Percentiles rank a stretch among this genome's conserved stretches.
phyloP scores from a whole-genome alignment of 169 alveolate species.

The Theileria parva region DNA sequence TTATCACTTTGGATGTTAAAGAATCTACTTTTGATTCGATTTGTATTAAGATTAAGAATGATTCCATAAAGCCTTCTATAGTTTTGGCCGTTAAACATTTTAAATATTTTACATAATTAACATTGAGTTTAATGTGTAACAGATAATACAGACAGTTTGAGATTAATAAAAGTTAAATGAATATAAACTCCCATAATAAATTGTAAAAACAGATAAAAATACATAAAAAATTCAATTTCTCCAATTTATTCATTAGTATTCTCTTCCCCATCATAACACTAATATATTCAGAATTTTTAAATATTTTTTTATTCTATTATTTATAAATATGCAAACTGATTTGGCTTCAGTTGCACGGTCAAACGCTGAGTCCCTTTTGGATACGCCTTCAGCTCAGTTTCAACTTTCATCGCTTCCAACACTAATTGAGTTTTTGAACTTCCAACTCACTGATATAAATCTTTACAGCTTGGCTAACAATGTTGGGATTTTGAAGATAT shows the following conservation, averaged over 20 bases:
- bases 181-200: neutral
- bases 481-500: conserved; percentile 56
- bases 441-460: conserved; percentile 43
- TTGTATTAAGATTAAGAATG: neutral
- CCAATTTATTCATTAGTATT: neutral
- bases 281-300: conserved; percentile 1
- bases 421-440: conserved; percentile 46
- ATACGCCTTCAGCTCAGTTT: conserved; percentile 50
- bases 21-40: neutral
- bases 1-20: conserved; percentile 8
- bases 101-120: conserved; percentile 6
- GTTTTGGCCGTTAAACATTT: neutral
- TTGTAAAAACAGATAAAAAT: neutral
- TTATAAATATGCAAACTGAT: conserved; percentile 17
- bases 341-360: conserved; percentile 21
- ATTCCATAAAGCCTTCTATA: neutral
- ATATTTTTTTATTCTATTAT: neutral
- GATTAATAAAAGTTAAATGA: neutral
- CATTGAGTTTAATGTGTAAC: neutral
- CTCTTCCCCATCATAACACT: conserved; percentile 7
- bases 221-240: neutral
- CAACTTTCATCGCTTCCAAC: conserved; percentile 40
- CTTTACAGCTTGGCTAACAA: conserved; percentile 58
- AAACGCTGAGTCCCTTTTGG: conserved; percentile 51
- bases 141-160: neutral